These are phyloP conservation scores for Trichomonascaceae sp. DNA, from an alignment of 1,139 yeast genomes.

Conservation along the genomic window DNA sequence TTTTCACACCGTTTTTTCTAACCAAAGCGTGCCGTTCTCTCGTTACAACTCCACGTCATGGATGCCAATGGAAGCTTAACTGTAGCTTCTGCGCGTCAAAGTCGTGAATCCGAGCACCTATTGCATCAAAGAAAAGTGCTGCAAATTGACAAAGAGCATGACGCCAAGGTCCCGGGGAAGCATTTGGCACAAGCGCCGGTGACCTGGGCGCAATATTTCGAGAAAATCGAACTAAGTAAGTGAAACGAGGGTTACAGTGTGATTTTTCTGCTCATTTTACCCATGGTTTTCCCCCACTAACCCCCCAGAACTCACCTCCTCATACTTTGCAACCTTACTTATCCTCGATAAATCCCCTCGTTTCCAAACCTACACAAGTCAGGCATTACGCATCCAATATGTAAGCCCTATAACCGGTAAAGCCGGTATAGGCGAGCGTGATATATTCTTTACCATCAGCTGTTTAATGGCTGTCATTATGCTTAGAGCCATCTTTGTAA, in stretches of 20 bases:
- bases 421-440: conserved; percentile 33
- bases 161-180: not conserved
- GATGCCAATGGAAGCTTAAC: conserved; percentile 8
- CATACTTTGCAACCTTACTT: conserved; percentile 14
- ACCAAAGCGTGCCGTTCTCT: not conserved
- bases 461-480: conserved; percentile 56
- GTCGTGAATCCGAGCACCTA: not conserved
- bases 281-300: not conserved
- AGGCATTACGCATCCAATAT: conserved; percentile 23
- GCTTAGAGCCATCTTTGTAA: conserved; percentile 56
- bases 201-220: conserved; percentile 20
- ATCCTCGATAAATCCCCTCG: conserved; percentile 20
- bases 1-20: not conserved
- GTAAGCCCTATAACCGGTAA: conserved; percentile 18
- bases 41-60: not conserved
- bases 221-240: conserved; percentile 15
- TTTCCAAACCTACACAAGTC: conserved; percentile 20
- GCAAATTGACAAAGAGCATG: not conserved
- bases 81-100: conserved; percentile 7
- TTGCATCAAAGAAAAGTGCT: not conserved
- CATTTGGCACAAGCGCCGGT: conserved; percentile 5
- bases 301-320: conserved; percentile 12
- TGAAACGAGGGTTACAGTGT: no score
- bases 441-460: conserved; percentile 48
- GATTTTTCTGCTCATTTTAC: not conserved